phyloP scores from a whole-genome alignment of 2,329 filamentous ascomycete genomes.

The Pseudogymnoascus sp. region DNA sequence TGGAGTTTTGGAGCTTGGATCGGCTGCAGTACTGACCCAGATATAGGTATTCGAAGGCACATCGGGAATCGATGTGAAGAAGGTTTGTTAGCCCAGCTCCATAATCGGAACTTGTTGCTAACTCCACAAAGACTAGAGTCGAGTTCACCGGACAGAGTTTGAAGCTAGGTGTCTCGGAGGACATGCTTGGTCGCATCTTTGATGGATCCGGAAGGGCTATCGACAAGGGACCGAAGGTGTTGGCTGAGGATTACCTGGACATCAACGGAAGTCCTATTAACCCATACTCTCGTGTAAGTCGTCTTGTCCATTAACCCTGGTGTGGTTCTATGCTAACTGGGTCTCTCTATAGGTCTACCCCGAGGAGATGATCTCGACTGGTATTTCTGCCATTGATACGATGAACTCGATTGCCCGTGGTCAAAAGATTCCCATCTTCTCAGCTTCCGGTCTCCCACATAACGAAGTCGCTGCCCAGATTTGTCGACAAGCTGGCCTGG shows the following conservation, averaged over 20 bases:
- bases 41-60: conserved; percentile 92
- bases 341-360: conserved; percentile 67
- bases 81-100: conserved; percentile 45
- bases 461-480: conserved; percentile 99
- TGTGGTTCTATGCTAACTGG: background rate
- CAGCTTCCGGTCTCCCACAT: conserved; percentile 92
- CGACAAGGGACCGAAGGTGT: conserved; percentile 96
- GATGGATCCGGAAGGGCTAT: conserved; percentile 96
- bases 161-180: conserved; percentile 97
- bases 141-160: conserved; percentile 95
- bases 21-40: conserved; percentile 24
- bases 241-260: conserved; percentile 96
- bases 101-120: conserved; percentile 8
- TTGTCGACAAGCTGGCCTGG: conserved; percentile 90
- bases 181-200: conserved; percentile 98
- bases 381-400: conserved; percentile 97
- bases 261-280: conserved; percentile 99
- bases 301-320: background rate
- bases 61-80: conserved; percentile 96
- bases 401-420: conserved; percentile 98
- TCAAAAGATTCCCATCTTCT: conserved; percentile 99
- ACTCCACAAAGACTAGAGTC: conserved; percentile 67
- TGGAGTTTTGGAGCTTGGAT: conserved; percentile 17
- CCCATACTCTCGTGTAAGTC: conserved; percentile 81
- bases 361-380: conserved; percentile 99